These are phyloP conservation scores for Picea mariana DNA, from an alignment of 83 land plant genomes.

Conservation along the genomic window DNA sequence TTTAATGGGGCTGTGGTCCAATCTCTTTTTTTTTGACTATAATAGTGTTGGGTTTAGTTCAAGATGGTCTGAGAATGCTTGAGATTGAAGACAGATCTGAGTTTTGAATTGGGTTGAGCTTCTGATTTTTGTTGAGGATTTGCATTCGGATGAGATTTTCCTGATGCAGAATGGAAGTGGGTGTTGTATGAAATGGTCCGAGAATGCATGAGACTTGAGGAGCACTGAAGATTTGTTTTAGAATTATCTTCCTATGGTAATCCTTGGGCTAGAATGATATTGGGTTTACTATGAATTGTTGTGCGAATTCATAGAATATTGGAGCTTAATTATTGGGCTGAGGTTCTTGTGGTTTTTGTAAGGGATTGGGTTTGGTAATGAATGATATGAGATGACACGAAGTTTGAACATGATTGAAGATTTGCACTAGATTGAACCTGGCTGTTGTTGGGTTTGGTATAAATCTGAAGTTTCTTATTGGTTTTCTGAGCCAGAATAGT, in stretches of 20 bases:
- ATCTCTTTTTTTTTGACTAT: background rate
- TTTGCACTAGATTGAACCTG: too few species aligned
- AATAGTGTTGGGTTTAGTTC: background rate
- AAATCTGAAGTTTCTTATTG: too few species aligned
- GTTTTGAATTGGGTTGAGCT: background rate
- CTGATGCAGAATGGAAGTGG: background rate
- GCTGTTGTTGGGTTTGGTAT: too few species aligned
- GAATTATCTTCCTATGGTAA: too few species aligned
- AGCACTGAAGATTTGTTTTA: background rate
- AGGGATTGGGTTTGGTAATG: too few species aligned
- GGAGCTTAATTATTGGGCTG: too few species aligned
- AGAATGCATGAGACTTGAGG: background rate
- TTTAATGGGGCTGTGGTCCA: background rate
- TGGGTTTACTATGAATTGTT: background rate
- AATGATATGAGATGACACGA: background rate
- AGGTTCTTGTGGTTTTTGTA: too few species aligned
- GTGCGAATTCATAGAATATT: too few species aligned
- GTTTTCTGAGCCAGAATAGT: too few species aligned
- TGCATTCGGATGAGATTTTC: background rate
- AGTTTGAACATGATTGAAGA: background rate
- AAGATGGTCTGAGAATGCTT: background rate
- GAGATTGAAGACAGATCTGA: background rate
- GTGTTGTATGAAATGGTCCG: background rate
- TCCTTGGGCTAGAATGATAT: background rate
- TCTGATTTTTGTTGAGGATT: background rate